Percentiles rank a stretch among this genome's conserved stretches.
Conservation (phyloP, 73 alveolate genomes). For the Paraurostyla sp. region DNA sequence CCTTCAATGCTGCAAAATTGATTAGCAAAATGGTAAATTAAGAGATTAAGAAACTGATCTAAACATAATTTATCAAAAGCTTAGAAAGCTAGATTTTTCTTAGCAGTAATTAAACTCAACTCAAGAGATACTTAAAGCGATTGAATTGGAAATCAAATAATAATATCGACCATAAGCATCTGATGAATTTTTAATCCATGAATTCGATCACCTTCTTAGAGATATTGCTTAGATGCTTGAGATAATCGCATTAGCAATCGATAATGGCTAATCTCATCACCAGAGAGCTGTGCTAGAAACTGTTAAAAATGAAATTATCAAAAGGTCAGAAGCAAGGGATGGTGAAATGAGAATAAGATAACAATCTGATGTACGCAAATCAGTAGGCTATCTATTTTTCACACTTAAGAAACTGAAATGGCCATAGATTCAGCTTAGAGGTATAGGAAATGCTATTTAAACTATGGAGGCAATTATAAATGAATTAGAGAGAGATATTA, state of each 20-base stretch:
- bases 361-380: background rate
- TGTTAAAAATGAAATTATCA: background rate
- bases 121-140: no score
- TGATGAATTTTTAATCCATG: background rate
- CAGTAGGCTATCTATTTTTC: conserved; percentile 1
- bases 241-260: background rate
- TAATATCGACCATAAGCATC: background rate
- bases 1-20: no score
- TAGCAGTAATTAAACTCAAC: no score
- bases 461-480: background rate
- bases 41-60: no score
- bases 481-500: background rate
- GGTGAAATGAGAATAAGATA: background rate
- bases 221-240: no score
- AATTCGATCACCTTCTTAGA: background rate
- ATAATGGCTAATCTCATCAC: background rate
- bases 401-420: background rate
- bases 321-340: background rate
- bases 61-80: no score
- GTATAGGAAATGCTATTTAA: background rate
- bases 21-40: no score
- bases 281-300: background rate
- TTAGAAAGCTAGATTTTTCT: no score
- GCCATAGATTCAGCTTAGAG: background rate
- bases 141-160: background rate